Evolutionary conservation across 495 filamentous ascomycete genomes (phyloP), one percentile per base, ranked within the genome.

Genomic region (Podospora sp.): DNA sequence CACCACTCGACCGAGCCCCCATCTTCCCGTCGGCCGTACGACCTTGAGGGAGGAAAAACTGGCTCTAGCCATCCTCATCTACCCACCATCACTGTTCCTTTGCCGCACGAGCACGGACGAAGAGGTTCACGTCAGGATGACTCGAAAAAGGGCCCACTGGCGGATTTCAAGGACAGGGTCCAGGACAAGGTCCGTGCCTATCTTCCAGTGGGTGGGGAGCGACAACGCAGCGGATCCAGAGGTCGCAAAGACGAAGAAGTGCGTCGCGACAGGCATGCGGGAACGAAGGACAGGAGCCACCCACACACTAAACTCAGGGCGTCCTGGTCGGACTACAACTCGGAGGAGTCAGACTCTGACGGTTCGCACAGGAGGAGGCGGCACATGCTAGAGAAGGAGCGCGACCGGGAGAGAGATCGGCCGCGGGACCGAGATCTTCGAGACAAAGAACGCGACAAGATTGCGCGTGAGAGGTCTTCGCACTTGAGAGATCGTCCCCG

Each of bases 131-230:
- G 49, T 11, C 55, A 40, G 56, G 74, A 75, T 2, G 69, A 72
- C 0, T 16, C 56, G 7, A 75, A 69, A 52, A 46, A 63, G 14
- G 63, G 62, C 22, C 63, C 68, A 59, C 27, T 73, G 9, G 65
- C 63, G 50, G 72, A 73, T 18, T 29, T 72, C 57, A 73, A 70
- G 64, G 71, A 72, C 16, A 73, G 72, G 53, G 27, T 74, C 18
- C 49, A 70, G 64, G 71, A 72, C 16, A 73, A 72, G 53, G 27
- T 74, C 18, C 49, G 65, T 11, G 75, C 46, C 6, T 69, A 73
- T 51, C 56, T 76, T 21, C 66, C 60, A 16, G 69, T 69, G n/a
- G 68, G 60, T 9, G 62, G 33, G 7, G 74, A 72, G 11, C 53
- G 69, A 14, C 63, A 66, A 33, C 73, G 75, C 27, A 74, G 73